Evolutionary conservation across 1,284 basidiomycete species (phyloP).

Genomic region (Takashimella koratensis): DNA sequence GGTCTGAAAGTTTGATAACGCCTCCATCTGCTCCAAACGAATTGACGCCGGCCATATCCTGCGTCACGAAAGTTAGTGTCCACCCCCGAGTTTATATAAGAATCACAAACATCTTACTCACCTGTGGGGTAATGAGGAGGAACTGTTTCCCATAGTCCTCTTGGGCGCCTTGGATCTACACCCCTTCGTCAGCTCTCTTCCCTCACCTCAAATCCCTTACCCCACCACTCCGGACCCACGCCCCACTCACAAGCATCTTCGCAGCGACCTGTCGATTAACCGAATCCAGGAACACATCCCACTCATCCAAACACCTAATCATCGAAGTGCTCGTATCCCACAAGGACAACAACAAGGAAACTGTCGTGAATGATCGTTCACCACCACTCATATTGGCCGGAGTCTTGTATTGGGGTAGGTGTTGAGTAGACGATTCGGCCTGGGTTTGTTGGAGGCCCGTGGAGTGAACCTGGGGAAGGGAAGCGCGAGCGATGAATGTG

Average conservation of each 20-base stretch:
- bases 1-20: constrained; percentile 40
- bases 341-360: constrained; percentile 83
- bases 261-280: constrained; percentile 87
- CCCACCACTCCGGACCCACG: not conserved
- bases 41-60: constrained; percentile 44
- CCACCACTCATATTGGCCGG: constrained; percentile 71
- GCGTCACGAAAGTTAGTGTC: not conserved
- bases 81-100: no score
- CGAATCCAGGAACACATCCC: constrained; percentile 95
- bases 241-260: constrained; percentile 73
- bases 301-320: constrained; percentile 82
- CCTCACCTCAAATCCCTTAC: not conserved
- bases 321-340: constrained; percentile 96
- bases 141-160: constrained; percentile 81
- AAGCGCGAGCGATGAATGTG: not conserved
- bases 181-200: not conserved
- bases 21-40: constrained; percentile 26
- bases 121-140: constrained; percentile 78
- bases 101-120: constrained; percentile 11
- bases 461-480: constrained; percentile 25
- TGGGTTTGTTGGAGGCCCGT: constrained; percentile 9
- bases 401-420: constrained; percentile 58
- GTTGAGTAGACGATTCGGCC: constrained; percentile 6
- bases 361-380: constrained; percentile 96
- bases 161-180: constrained; percentile 77